Conservation (phyloP, 2,329 filamentous ascomycete genomes). For the Colletotrichum abscissum region DNA sequence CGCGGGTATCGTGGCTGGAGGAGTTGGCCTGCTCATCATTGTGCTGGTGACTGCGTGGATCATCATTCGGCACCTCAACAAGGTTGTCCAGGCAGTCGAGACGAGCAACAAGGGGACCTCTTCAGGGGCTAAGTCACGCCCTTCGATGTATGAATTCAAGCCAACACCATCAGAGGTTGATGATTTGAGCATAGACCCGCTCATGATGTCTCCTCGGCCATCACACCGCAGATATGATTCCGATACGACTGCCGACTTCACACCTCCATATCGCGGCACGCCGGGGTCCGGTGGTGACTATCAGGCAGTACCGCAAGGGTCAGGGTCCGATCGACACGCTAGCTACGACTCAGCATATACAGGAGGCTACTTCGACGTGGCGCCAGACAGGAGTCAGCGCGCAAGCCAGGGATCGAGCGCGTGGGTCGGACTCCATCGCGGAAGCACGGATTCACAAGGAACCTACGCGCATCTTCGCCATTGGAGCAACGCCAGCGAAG, state of each 20-base stretch:
- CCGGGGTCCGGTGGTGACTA: slow-evolving; percentile 31
- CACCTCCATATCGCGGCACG: slow-evolving; percentile 21
- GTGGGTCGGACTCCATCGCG: slow-evolving; percentile 39
- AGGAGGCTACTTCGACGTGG: slow-evolving; percentile 45
- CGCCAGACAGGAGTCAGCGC: slow-evolving; percentile 35
- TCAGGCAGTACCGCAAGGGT: slow-evolving; percentile 31
- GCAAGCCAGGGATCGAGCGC: slow-evolving; percentile 38
- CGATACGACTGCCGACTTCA: slow-evolving; percentile 38
- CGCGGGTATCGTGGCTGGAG: slow-evolving; percentile 65
- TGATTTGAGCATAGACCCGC: slow-evolving; percentile 54
- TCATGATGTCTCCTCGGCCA: slow-evolving; percentile 46
- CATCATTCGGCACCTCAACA: slow-evolving; percentile 62
- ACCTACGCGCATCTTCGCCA: slow-evolving; percentile 52
- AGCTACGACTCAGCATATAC: slow-evolving; percentile 43
- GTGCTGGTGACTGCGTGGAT: slow-evolving; percentile 59
- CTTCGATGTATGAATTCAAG: slow-evolving; percentile 51
- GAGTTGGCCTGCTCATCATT: slow-evolving; percentile 58
- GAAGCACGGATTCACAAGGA: slow-evolving; percentile 52
- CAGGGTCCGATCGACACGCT: slow-evolving; percentile 40
- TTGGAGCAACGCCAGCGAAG: slow-evolving; percentile 57
- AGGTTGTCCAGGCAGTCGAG: slow-evolving; percentile 53
- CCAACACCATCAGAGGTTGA: slow-evolving; percentile 56
- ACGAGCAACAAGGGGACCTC: slow-evolving; percentile 47
- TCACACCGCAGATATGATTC: slow-evolving; percentile 31
- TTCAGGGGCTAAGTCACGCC: slow-evolving; percentile 44